phyloP scores from a whole-genome alignment of 2,329 filamentous ascomycete species.

The Cladosporium phlei region DNA sequence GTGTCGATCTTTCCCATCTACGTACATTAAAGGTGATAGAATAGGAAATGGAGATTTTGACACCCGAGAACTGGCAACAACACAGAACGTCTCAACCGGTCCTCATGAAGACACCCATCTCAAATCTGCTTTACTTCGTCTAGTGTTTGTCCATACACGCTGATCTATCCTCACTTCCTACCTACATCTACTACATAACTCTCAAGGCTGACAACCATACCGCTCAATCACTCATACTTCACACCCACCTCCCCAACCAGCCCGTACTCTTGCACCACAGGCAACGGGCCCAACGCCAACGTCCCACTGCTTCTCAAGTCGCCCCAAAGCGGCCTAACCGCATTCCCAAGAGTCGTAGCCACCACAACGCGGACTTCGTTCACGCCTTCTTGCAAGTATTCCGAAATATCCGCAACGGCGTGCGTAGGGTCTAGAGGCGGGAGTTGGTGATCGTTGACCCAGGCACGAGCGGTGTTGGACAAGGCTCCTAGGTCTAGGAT shows the following conservation, averaged over 20 bases:
- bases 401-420: slow-evolving; percentile 23
- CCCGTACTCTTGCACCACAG: slow-evolving; percentile 15
- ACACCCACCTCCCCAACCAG: slow-evolving; percentile 12
- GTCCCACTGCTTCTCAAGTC: slow-evolving; percentile 6
- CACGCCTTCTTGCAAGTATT: slow-evolving; percentile 21
- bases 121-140: too few relatives aligned
- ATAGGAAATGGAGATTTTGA: too few relatives aligned
- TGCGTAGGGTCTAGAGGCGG: slow-evolving; percentile 30
- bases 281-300: slow-evolving; percentile 4
- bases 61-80: too few relatives aligned
- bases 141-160: too few relatives aligned
- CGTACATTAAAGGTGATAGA: too few relatives aligned
- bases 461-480: slow-evolving; percentile 28
- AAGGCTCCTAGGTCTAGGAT: slow-evolving; percentile 28
- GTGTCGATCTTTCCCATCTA: too few relatives aligned
- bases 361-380: slow-evolving; percentile 31
- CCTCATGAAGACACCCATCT: too few relatives aligned
- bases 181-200: too few relatives aligned
- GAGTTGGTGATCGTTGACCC: slow-evolving; percentile 27
- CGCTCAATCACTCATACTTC: too few relatives aligned
- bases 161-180: too few relatives aligned
- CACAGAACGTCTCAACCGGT: too few relatives aligned
- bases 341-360: slow-evolving; percentile 32
- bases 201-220: too few relatives aligned
- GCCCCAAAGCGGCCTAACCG: slow-evolving; percentile 3